Base-by-base conservation (phyloP, 164 flowering plant species). In the Sextonia rubra region DNA sequence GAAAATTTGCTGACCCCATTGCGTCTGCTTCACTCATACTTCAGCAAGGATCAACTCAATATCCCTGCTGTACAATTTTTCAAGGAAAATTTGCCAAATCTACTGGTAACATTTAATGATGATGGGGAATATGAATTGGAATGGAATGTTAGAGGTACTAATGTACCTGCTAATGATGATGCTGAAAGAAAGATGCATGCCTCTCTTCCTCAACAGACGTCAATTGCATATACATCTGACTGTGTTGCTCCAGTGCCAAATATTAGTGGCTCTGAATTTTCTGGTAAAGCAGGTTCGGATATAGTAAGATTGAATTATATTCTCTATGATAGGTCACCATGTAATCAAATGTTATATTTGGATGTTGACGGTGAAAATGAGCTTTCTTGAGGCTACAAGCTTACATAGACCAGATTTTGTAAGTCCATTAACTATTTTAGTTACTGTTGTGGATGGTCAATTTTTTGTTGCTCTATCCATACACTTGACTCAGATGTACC, bases 21-120 rank as follows among this genome's bases (percentile, higher is more conserved):
- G 75, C 88, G 83, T 23, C 80, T 93, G 75, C 84, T 91, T 22
- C 85, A 87, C 23, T 89, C 93, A 56, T 76, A 77, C 76, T 83
- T 88, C 71, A 85, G 29, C 62, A 68, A 86, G 71, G 88, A 93
- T 69, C 95, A 90, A 71, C 78, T 83, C 62, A 80, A 79, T 56
- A 83, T 78, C 29, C 92, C 92, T 26, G 81, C 81, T 0, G 56
- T 79, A 69, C 85, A 84, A 61, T 86, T 86, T 78, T 89, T 92
- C 61, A 77, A 81, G 71, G 89, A 86, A 70, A 85, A 86, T 60
- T 80, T 88, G 65, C 93, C 97, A 12, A 85, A 88, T 75, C 71
- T 91, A 23, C 74, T 83, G 3, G 27, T 89, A 58, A 79, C 71
- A 18, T 74, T 29, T 70, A 77, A 76, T 62, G 86, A 69, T 49